A percentile compares a stretch with the other conserved stretches of the same genome.
Conservation (phyloP, 1,139 yeast genomes). For the Spathaspora sp. region DNA sequence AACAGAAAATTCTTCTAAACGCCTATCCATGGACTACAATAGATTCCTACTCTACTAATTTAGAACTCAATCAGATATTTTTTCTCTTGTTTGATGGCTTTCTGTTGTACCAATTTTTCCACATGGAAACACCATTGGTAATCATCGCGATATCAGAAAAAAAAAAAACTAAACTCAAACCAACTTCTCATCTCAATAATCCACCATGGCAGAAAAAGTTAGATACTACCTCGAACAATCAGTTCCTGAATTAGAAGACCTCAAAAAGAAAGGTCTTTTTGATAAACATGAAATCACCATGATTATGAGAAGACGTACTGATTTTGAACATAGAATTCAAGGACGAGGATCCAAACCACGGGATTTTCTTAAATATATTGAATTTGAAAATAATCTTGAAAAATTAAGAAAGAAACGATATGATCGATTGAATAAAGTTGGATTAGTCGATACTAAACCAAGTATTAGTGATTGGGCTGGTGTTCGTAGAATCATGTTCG, state of each 20-base stretch:
- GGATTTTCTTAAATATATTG: conserved; percentile 78
- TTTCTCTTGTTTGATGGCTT: too few species aligned
- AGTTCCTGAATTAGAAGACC: conserved; percentile 91
- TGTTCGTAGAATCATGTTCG: conserved; percentile 74
- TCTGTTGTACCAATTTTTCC: background rate
- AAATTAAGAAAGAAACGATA: conserved; percentile 73
- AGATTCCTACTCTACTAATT: too few species aligned
- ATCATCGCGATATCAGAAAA: background rate
- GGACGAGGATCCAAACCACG: conserved; percentile 80
- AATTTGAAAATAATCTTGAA: conserved; percentile 80
- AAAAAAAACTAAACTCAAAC: background rate
- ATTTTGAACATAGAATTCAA: conserved; percentile 86
- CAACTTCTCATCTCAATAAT: background rate
- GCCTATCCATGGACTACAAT: too few species aligned
- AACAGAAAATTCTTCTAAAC: too few species aligned
- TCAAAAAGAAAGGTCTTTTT: conserved; percentile 78
- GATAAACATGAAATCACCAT: conserved; percentile 75
- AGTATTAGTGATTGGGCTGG: conserved; percentile 89
- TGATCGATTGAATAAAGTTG: conserved; percentile 56
- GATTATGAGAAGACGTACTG: conserved; percentile 92
- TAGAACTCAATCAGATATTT: too few species aligned
- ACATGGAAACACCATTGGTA: conserved; percentile 2
- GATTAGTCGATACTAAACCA: conserved; percentile 50
- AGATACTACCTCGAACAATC: conserved; percentile 78
- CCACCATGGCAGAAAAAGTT: conserved; percentile 68